Conservation (phyloP, 805 yeast genomes). For the Candida manassasensis region DNA sequence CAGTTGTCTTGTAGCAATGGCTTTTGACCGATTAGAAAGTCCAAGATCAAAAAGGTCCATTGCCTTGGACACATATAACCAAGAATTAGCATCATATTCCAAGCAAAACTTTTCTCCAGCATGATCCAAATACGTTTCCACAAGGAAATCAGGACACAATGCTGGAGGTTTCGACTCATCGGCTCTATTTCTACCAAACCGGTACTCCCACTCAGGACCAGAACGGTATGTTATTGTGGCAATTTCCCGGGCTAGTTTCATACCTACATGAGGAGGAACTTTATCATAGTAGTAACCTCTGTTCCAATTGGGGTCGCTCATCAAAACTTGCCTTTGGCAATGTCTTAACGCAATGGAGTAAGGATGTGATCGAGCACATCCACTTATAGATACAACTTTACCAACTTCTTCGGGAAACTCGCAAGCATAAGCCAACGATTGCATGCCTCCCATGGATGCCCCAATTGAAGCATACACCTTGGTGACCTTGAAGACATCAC, state of each 20-base stretch:
- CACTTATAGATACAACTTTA: conserved; percentile 75
- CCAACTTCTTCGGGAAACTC: conserved; percentile 77
- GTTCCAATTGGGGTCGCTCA: conserved; percentile 95
- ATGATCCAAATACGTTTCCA: conserved; percentile 90
- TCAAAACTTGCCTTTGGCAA: conserved; percentile 86
- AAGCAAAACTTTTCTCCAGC: conserved; percentile 92
- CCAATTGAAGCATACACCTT: conserved; percentile 80
- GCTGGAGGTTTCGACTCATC: conserved; percentile 79
- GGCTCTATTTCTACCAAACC: conserved; percentile 85
- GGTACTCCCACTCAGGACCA: conserved; percentile 95
- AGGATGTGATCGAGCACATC: conserved; percentile 93
- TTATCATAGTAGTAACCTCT: conserved; percentile 78
- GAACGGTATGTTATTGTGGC: conserved; percentile 93
- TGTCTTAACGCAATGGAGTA: conserved; percentile 91
- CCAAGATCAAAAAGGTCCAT: conserved; percentile 93
- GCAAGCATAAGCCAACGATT: conserved; percentile 79
- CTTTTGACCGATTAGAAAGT: conserved; percentile 37
- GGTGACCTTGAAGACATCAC: conserved; percentile 54
- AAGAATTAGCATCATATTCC: conserved; percentile 87
- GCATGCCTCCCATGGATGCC: conserved; percentile 99
- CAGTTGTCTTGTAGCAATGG: conserved; percentile 35
- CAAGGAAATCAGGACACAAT: conserved; percentile 86
- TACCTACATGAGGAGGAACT: conserved; percentile 89
- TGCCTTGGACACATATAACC: conserved; percentile 83
- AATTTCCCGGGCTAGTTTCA: conserved; percentile 90